A percentile compares a stretch with the other conserved stretches of the same genome.
Conservation (phyloP, 2,329 filamentous ascomycete species). For the Microdochium bolleyi region DNA sequence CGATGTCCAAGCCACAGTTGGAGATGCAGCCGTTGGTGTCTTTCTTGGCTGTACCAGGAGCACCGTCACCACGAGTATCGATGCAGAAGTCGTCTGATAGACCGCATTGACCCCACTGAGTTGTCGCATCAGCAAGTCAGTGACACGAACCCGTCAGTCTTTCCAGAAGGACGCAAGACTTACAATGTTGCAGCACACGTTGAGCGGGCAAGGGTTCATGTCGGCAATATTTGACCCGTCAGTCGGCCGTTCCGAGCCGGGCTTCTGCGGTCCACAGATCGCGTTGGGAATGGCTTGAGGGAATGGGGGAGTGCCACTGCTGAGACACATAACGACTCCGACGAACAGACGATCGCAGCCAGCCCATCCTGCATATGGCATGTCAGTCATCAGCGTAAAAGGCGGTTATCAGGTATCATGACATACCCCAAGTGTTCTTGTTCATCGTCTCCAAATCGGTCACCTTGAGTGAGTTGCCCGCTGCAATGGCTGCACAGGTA, state of each 20-base stretch:
- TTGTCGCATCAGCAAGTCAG: too few species aligned
- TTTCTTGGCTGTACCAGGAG: too few species aligned
- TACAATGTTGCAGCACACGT: background rate
- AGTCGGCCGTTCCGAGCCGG: background rate
- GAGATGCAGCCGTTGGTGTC: conserved; percentile 3
- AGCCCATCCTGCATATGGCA: background rate
- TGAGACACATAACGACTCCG: background rate
- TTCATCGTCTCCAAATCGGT: conserved; percentile 8
- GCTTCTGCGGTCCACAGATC: background rate
- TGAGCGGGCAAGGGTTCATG: background rate
- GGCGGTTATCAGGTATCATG: background rate
- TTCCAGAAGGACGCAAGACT: background rate
- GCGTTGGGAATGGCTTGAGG: background rate
- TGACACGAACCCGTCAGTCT: background rate
- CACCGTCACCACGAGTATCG: background rate
- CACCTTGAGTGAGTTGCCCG: conserved; percentile 6
- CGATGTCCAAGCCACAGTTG: conserved; percentile 4
- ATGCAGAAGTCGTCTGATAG: background rate
- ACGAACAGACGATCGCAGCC: background rate
- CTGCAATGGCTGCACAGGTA: conserved; percentile 8
- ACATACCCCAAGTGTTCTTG: conserved; percentile 9
- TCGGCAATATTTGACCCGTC: background rate
- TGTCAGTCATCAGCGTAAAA: background rate
- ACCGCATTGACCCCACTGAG: background rate
- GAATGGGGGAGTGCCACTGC: background rate